phyloP scores from a whole-genome alignment of 495 filamentous ascomycete genomes.

The Penicillium taxi region DNA sequence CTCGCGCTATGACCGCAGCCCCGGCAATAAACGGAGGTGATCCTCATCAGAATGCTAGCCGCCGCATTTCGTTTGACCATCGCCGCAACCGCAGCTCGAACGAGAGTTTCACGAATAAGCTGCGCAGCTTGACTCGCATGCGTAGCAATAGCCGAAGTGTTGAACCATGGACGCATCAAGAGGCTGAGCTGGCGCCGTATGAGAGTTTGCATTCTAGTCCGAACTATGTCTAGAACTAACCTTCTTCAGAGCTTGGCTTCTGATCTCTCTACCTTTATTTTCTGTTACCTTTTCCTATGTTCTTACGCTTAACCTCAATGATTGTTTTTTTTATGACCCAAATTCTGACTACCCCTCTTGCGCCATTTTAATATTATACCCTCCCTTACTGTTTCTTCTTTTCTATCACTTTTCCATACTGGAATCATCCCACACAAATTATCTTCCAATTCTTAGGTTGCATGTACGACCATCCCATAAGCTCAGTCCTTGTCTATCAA shows the following conservation, averaged over 20 bases:
- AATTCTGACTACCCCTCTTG: neutral
- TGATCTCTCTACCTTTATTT: neutral
- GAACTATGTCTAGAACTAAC: too few species aligned
- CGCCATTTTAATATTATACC: conserved; percentile 3
- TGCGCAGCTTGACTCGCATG: conserved; percentile 61
- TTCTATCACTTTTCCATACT: neutral
- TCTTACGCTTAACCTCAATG: neutral
- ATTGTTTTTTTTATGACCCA: too few species aligned
- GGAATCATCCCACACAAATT: neutral
- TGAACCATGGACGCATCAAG: conserved; percentile 21
- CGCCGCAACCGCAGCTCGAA: conserved; percentile 57
- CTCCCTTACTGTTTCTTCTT: conserved; percentile 4
- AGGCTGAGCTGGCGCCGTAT: conserved; percentile 24
- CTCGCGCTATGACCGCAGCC: conserved; percentile 36
- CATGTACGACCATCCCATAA: neutral
- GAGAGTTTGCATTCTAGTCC: conserved; percentile 21
- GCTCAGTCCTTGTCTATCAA: neutral
- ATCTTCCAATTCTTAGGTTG: neutral
- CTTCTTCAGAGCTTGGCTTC: conserved; percentile 1
- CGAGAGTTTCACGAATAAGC: conserved; percentile 56
- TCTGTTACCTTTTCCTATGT: neutral
- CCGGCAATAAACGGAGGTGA: conserved; percentile 15
- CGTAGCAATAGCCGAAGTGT: conserved; percentile 56
- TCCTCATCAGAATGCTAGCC: conserved; percentile 13
- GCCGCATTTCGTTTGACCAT: conserved; percentile 48